Conservation (phyloP, 192 early-diverging fungal genomes). For the Phlyctochytrium planicorne region DNA sequence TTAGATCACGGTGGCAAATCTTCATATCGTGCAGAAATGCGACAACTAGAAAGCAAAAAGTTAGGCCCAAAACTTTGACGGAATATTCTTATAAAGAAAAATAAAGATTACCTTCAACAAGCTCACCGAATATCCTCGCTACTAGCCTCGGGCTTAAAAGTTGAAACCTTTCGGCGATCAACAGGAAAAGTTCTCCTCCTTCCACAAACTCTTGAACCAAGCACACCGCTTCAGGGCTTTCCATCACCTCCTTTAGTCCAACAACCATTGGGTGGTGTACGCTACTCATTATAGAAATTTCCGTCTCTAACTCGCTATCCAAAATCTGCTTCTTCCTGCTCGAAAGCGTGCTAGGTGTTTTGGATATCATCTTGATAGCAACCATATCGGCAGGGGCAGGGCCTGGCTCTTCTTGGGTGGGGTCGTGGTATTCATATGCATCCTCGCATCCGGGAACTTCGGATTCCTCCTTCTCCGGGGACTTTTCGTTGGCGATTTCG, state of each 20-base stretch:
- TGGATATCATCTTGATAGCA: constrained; percentile 58
- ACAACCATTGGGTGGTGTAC: constrained; percentile 72
- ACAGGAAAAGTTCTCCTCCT: constrained; percentile 77
- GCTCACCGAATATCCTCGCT: constrained; percentile 56
- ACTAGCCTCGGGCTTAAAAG: constrained; percentile 41
- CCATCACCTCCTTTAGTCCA: constrained; percentile 58
- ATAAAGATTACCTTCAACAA: neutral
- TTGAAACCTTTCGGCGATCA: constrained; percentile 49
- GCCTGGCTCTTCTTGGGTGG: too few relatives aligned
- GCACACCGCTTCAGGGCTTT: constrained; percentile 61
- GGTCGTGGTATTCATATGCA: too few relatives aligned
- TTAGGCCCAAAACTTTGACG: constrained; percentile 35
- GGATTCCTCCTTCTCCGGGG: too few relatives aligned
- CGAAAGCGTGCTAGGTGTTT: constrained; percentile 36
- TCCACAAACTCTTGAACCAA: constrained; percentile 69
- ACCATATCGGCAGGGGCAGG: constrained; percentile 33
- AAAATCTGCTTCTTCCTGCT: constrained; percentile 46
- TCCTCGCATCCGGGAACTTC: too few relatives aligned
- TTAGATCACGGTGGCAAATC: constrained; percentile 44
- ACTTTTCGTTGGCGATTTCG: neutral
- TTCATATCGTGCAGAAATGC: constrained; percentile 61
- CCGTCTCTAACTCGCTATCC: constrained; percentile 25
- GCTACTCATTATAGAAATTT: constrained; percentile 35
- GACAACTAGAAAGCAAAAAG: constrained; percentile 32
- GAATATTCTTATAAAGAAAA: neutral